phyloP scores from a whole-genome alignment of 495 filamentous ascomycete species.

The Staphylotrichum tortipilum region DNA sequence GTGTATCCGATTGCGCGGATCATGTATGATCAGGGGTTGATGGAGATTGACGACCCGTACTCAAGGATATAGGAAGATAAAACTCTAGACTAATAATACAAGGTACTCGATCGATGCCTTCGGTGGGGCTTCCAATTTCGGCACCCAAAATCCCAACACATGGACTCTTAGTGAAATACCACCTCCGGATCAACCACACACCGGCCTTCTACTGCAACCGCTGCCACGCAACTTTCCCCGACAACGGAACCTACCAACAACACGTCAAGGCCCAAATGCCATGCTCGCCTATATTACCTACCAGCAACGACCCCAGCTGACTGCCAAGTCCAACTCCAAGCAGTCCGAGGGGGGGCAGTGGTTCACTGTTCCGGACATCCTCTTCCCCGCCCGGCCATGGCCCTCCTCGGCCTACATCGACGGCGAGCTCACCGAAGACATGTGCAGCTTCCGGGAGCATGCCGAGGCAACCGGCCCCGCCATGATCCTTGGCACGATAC shows the following conservation, averaged over 20 bases:
- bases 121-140: too few relatives aligned
- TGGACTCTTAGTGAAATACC: slow-evolving; percentile 22
- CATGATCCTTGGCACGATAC: too few relatives aligned
- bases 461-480: neutral
- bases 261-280: neutral
- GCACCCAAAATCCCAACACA: too few relatives aligned
- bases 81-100: too few relatives aligned
- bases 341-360: slow-evolving; percentile 9
- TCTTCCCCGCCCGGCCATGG: slow-evolving; percentile 10
- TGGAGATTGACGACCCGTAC: too few relatives aligned
- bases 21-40: too few relatives aligned
- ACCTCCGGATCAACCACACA: slow-evolving; percentile 9
- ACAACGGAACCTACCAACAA: slow-evolving; percentile 2
- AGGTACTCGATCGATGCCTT: too few relatives aligned
- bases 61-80: too few relatives aligned
- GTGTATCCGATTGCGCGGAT: too few relatives aligned
- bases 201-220: slow-evolving; percentile 17
- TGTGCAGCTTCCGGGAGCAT: slow-evolving; percentile 9
- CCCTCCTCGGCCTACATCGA: slow-evolving; percentile 13
- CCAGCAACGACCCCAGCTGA: slow-evolving; percentile 1
- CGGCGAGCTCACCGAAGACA: slow-evolving; percentile 11
- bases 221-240: slow-evolving; percentile 9
- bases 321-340: slow-evolving; percentile 1
- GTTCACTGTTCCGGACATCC: slow-evolving; percentile 18
- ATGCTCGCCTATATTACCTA: slow-evolving; percentile 6